Conservation (phyloP, 1,139 yeast genomes). For the Yamadazyma pseudoaaseri region DNA sequence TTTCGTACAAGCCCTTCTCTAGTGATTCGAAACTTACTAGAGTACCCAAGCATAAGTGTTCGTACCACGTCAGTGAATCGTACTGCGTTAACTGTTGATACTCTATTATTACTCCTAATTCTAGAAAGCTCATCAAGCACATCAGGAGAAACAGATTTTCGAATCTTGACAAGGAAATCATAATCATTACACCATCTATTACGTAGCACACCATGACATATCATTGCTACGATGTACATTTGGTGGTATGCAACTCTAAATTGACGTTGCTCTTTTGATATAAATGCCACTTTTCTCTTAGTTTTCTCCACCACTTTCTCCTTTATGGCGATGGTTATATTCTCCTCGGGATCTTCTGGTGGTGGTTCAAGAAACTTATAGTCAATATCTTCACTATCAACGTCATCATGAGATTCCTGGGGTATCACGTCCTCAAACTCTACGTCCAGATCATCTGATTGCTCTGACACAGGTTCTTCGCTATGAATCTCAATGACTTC, state of each 20-base stretch:
- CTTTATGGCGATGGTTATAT: slow-evolving; percentile 18
- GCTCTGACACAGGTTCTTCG: slow-evolving; percentile 24
- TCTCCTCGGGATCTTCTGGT: slow-evolving; percentile 11
- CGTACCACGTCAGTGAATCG: slow-evolving; percentile 73
- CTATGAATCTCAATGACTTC: slow-evolving; percentile 2
- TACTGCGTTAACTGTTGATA: slow-evolving; percentile 54
- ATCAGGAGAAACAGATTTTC: slow-evolving; percentile 46
- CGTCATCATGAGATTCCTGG: slow-evolving; percentile 15
- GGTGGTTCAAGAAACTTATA: slow-evolving; percentile 12
- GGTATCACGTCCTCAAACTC: slow-evolving; percentile 2
- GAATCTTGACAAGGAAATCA: slow-evolving; percentile 35
- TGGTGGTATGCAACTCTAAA: slow-evolving; percentile 58
- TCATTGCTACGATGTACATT: slow-evolving; percentile 53
- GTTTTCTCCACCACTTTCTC: slow-evolving; percentile 7
- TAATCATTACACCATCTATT: slow-evolving; percentile 74
- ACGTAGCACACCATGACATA: slow-evolving; percentile 63
- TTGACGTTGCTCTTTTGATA: slow-evolving; percentile 54
- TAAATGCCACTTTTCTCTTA: slow-evolving; percentile 21
- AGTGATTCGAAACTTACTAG: slow-evolving; percentile 52
- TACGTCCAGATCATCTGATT: background rate
- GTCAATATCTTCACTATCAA: slow-evolving; percentile 17
- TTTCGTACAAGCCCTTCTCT: slow-evolving; percentile 46
- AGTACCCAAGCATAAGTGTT: slow-evolving; percentile 62
- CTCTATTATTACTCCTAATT: slow-evolving; percentile 24
- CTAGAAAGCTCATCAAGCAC: slow-evolving; percentile 45